Conservation (phyloP, 352 stramenopile genomes). For the Phytophthora brassicae region DNA sequence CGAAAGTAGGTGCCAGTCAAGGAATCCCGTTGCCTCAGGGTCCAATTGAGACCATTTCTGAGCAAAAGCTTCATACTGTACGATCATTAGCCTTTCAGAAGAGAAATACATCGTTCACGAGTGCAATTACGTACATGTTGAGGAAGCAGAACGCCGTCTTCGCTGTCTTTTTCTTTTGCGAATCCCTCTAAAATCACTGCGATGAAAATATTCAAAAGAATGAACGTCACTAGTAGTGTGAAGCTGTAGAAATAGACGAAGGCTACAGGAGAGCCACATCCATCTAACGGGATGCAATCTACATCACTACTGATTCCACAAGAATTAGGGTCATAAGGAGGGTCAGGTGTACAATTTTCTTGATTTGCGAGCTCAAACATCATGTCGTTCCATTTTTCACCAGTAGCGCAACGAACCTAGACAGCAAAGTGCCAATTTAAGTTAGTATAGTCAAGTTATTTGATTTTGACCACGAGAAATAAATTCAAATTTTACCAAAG, state of each 20-base stretch:
- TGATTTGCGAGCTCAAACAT: conserved; percentile 86
- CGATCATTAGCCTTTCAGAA: neutral
- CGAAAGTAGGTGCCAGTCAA: conserved; percentile 68
- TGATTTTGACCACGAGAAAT: too few relatives aligned
- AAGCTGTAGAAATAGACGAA: conserved; percentile 88
- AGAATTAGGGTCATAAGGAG: conserved; percentile 47
- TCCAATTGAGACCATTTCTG: conserved; percentile 79
- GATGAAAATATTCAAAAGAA: conserved; percentile 93
- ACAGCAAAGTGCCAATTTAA: conserved; percentile 37
- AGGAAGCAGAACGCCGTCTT: conserved; percentile 53
- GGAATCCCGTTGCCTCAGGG: conserved; percentile 79
- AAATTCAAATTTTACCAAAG: conserved; percentile 39
- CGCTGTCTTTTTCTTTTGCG: conserved; percentile 72
- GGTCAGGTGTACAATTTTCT: conserved; percentile 47
- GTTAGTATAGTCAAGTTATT: too few relatives aligned
- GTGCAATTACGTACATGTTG: conserved; percentile 42
- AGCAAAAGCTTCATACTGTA: conserved; percentile 81
- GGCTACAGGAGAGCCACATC: conserved; percentile 68
- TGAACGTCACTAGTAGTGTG: conserved; percentile 87
- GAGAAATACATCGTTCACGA: neutral
- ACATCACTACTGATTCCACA: conserved; percentile 58
- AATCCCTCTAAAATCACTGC: conserved; percentile 92
- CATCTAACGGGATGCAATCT: conserved; percentile 59
- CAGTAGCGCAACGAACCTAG: conserved; percentile 89
- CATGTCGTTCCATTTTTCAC: conserved; percentile 91